These are phyloP conservation scores for Tulasnella sp. DNA, from an alignment of 768 basidiomycete genomes.

Conservation along the genomic window DNA sequence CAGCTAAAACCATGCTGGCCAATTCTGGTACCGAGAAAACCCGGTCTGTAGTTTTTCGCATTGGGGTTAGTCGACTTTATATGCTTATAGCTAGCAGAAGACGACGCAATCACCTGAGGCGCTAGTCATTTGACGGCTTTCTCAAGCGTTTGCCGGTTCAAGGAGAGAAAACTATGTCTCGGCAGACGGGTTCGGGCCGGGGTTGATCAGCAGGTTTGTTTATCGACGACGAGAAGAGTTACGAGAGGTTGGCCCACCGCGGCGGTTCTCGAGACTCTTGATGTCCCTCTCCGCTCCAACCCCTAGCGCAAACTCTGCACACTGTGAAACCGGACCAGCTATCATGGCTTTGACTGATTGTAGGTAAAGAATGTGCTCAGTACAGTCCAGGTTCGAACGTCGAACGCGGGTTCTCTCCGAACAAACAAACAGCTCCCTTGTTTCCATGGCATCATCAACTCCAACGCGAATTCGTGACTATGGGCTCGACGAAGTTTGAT, in stretches of 20 bases:
- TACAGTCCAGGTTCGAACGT: neutral
- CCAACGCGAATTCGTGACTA: constrained; percentile 66
- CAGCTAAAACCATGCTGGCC: neutral
- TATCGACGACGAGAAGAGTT: too few relatives aligned
- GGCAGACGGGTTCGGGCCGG: too few relatives aligned
- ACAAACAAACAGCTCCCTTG: neutral
- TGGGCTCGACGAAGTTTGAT: constrained; percentile 88
- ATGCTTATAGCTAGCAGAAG: too few relatives aligned
- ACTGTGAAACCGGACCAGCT: neutral
- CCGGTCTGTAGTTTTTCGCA: neutral
- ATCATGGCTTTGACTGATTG: neutral
- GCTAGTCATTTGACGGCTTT: too few relatives aligned
- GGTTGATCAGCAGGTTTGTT: too few relatives aligned
- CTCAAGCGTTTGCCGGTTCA: too few relatives aligned
- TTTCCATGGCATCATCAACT: neutral
- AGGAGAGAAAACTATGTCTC: too few relatives aligned
- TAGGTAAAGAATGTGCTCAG: neutral
- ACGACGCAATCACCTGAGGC: too few relatives aligned
- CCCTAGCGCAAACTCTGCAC: neutral
- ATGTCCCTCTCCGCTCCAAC: neutral
- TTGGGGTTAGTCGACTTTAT: too few relatives aligned
- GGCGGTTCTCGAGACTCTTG: neutral
- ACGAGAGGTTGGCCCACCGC: too few relatives aligned
- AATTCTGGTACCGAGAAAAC: neutral
- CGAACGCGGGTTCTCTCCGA: neutral